These are phyloP conservation scores for Cladophialophora immunda DNA, from an alignment of 2,329 filamentous ascomycete genomes.

Conservation along the genomic window DNA sequence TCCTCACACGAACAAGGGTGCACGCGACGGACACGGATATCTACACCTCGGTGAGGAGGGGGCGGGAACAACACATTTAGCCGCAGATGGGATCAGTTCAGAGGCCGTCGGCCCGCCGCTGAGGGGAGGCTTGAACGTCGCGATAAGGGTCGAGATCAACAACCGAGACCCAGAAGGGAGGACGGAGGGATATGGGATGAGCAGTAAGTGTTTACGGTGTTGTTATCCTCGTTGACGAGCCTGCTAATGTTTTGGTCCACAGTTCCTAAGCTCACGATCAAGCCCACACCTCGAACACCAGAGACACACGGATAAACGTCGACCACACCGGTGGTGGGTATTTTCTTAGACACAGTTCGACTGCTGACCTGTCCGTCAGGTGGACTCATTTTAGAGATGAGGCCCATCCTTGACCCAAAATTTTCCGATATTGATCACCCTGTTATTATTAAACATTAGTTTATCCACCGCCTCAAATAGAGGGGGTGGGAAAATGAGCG, in stretches of 20 bases:
- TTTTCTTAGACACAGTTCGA: neutral
- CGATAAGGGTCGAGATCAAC: constrained; percentile 58
- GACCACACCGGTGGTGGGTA: neutral
- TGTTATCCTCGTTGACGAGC: neutral
- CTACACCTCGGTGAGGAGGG: constrained; percentile 79
- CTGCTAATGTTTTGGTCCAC: neutral
- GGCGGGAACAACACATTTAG: constrained; percentile 80
- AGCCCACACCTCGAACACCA: constrained; percentile 1
- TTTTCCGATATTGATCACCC: neutral
- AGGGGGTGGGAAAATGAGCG: neutral
- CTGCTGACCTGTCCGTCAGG: neutral
- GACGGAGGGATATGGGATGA: constrained; percentile 59
- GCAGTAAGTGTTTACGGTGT: constrained; percentile 48
- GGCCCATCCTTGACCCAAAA: neutral
- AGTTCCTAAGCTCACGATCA: constrained; percentile 35
- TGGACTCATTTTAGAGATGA: neutral
- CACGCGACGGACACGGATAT: constrained; percentile 72
- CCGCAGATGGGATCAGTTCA: constrained; percentile 62
- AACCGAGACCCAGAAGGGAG: constrained; percentile 51
- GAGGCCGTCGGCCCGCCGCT: constrained; percentile 48
- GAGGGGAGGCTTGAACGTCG: constrained; percentile 55
- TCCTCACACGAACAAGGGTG: constrained; percentile 21
- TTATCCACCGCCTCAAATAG: neutral
- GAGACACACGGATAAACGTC: neutral
- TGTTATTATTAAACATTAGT: neutral